phyloP scores from a whole-genome alignment of 345 rosid genomes.

The Salix arbutifolia region DNA sequence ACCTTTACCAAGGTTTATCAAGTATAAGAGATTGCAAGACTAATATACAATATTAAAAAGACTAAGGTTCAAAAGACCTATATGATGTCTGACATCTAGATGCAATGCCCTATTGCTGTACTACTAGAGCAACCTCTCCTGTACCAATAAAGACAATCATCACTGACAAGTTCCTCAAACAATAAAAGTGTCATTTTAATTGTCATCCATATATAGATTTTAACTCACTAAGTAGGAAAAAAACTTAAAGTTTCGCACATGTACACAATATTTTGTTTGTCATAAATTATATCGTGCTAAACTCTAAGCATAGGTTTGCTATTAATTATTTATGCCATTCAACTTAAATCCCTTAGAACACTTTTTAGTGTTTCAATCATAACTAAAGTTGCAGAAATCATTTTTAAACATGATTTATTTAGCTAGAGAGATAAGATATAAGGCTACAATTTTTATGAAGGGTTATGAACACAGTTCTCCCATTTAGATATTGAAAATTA shows the following conservation, averaged over 20 bases:
- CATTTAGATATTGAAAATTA: too few species aligned
- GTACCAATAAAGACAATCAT: background rate
- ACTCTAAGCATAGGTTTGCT: background rate
- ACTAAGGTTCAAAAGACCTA: background rate
- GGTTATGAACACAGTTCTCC: rapidly evolving
- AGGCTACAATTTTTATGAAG: background rate
- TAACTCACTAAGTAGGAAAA: background rate
- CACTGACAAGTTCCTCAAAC: rapidly evolving
- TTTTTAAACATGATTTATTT: background rate
- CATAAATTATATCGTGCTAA: rapidly evolving
- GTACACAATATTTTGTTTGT: too few species aligned
- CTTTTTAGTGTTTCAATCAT: background rate
- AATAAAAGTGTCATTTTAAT: background rate
- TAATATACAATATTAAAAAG: too few species aligned
- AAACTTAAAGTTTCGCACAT: too few species aligned
- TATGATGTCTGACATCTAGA: too few species aligned
- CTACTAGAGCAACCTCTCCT: too few species aligned
- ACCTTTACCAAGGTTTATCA: background rate
- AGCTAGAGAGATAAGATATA: background rate
- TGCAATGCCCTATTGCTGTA: rapidly evolving
- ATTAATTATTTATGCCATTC: background rate
- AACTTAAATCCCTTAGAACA: rapidly evolving
- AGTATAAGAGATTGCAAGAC: background rate
- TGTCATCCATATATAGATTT: background rate
- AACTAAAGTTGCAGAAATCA: rapidly evolving